A percentile compares a stretch with the other conserved stretches of the same genome.
phyloP scores from a whole-genome alignment of 257 asterid species.

The Buddleja alternifolia region DNA sequence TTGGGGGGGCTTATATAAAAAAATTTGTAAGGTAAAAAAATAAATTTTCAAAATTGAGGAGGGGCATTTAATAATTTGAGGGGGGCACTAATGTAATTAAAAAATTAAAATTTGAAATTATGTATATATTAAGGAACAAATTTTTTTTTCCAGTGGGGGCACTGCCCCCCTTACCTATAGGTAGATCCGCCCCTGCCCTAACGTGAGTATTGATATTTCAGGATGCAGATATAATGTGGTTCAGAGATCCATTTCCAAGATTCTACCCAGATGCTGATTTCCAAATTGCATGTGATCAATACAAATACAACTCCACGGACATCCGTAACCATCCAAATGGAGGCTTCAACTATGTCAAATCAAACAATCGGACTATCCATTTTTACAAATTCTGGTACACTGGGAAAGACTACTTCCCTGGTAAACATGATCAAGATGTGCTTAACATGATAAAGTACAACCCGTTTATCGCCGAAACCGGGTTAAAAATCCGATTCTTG shows the following conservation, averaged over 20 bases:
- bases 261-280: conserved; percentile 45
- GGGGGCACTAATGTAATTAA: too few species aligned
- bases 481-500: conserved; percentile 42
- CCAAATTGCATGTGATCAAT: conserved; percentile 53
- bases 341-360: conserved; percentile 52
- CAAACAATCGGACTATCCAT: conserved; percentile 41
- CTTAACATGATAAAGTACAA: conserved; percentile 38
- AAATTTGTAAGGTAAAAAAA: too few species aligned
- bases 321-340: conserved; percentile 41
- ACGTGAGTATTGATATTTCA: too few species aligned
- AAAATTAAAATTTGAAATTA: too few species aligned
- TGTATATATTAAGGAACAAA: too few species aligned
- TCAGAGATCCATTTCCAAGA: conserved; percentile 53
- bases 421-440: conserved; percentile 53
- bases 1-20: too few species aligned
- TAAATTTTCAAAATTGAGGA: too few species aligned
- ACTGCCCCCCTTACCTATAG: too few species aligned
- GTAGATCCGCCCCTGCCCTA: too few species aligned
- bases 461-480: conserved; percentile 29
- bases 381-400: conserved; percentile 52
- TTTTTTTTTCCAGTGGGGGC: too few species aligned
- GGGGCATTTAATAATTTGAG: too few species aligned
- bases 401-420: conserved; percentile 35
- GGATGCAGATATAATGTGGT: conserved; percentile 67
- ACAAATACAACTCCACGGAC: conserved; percentile 22